phyloP scores from a whole-genome alignment of 2,329 filamentous ascomycete species.

The Cordyceps javanica region DNA sequence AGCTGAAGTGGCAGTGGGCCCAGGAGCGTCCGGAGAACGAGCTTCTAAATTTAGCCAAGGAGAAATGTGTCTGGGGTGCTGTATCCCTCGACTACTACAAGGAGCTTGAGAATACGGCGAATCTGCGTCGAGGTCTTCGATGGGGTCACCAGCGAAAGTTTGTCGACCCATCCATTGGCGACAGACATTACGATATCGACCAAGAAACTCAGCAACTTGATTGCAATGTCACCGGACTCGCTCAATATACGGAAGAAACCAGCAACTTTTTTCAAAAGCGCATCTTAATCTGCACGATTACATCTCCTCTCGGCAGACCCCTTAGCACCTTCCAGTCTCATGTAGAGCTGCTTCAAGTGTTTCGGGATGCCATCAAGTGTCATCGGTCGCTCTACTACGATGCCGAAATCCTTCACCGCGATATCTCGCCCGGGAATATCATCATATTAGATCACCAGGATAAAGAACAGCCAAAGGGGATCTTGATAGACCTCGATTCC shows the following conservation, averaged over 20 bases:
- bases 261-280: conserved; percentile 16
- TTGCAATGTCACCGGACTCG: too few relatives aligned
- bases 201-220: background rate
- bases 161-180: background rate
- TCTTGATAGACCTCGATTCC: conserved; percentile 19
- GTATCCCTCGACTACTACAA: conserved; percentile 24
- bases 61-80: conserved; percentile 24
- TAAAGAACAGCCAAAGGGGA: conserved; percentile 7
- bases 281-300: conserved; percentile 17
- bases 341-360: conserved; percentile 15
- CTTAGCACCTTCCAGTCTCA: conserved; percentile 16
- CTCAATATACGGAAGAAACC: conserved; percentile 14
- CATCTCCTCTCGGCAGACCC: conserved; percentile 18
- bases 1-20: conserved; percentile 29
- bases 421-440: conserved; percentile 18
- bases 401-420: conserved; percentile 15
- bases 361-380: conserved; percentile 18
- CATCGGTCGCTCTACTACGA: conserved; percentile 15
- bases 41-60: conserved; percentile 23
- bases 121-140: background rate
- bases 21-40: conserved; percentile 25
- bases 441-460: conserved; percentile 12
- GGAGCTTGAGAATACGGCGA: background rate
- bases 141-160: background rate
- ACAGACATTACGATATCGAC: background rate